A percentile compares a stretch with the other conserved stretches of the same genome.
Conservation (phyloP, 257 asterid species). For the Cruciata laevipes region DNA sequence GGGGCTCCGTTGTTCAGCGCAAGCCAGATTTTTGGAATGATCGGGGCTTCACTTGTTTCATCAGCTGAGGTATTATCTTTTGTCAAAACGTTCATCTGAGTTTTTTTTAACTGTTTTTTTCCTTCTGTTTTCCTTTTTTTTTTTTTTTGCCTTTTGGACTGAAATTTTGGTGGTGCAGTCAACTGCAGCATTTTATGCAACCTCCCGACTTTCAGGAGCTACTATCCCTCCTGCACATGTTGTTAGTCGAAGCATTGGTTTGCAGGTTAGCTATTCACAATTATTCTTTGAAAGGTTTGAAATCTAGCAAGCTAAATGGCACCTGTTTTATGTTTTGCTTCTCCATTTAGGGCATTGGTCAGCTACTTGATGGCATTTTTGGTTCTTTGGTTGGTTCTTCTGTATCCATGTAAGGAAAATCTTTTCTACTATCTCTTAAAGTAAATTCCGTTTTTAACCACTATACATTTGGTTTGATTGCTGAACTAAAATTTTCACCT, state of each 20-base stretch:
- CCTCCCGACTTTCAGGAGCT: conserved; percentile 96
- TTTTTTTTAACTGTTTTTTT: not conserved
- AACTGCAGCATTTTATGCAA: conserved; percentile 79
- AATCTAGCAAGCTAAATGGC: not conserved
- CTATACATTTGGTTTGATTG: not conserved
- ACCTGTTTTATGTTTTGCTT: not conserved
- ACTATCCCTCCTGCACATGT: conserved; percentile 89
- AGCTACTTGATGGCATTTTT: conserved; percentile 84
- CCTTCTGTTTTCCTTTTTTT: too few relatives aligned
- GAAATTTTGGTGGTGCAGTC: conserved; percentile 50
- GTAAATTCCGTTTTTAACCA: not conserved
- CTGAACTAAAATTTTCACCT: not conserved
- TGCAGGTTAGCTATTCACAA: conserved; percentile 48
- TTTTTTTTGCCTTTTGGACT: not conserved
- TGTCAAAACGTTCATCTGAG: not conserved
- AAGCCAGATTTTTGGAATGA: conserved; percentile 91
- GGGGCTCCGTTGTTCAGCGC: conserved; percentile 46
- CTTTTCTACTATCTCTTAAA: not conserved
- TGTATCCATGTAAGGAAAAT: conserved; percentile 65
- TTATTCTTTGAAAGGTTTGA: not conserved
- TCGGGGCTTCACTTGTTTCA: conserved; percentile 96
- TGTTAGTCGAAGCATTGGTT: conserved; percentile 90
- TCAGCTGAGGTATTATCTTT: conserved; percentile 73
- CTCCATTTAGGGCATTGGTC: conserved; percentile 75
- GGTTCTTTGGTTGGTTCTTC: conserved; percentile 76